A percentile compares a stretch with the other conserved stretches of the same genome.
Evolutionary conservation across 441 rosid species (phyloP).

Genomic region (Adansonia gregorii): DNA sequence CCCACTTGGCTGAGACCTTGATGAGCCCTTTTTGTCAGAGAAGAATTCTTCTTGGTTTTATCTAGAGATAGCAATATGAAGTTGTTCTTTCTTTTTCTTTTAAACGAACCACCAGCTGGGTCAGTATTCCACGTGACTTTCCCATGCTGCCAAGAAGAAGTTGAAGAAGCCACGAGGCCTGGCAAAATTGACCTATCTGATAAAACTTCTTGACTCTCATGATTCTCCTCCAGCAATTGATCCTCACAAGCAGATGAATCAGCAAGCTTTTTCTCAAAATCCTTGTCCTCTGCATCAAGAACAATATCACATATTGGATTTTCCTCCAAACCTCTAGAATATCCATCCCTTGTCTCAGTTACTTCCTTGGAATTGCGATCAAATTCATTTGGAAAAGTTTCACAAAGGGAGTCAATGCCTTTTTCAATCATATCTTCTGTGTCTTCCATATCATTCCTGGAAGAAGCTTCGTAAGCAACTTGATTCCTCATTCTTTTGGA

Average conservation of each 20-base stretch:
- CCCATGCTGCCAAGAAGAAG: constrained; percentile 32
- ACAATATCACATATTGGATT: not conserved
- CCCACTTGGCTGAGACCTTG: constrained; percentile 23
- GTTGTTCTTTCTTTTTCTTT: constrained; percentile 37
- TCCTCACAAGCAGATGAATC: constrained; percentile 20
- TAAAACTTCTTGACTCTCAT: constrained; percentile 19
- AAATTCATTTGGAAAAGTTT: constrained; percentile 15
- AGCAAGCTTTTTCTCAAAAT: constrained; percentile 30
- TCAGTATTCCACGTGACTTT: constrained; percentile 14
- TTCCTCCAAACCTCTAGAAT: not conserved
- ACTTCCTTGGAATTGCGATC: constrained; percentile 1
- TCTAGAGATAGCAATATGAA: constrained; percentile 25
- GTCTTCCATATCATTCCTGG: not conserved
- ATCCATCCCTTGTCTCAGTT: not conserved
- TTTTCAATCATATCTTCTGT: not conserved
- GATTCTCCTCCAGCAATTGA: constrained; percentile 21
- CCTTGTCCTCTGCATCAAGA: not conserved
- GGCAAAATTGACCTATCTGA: constrained; percentile 33
- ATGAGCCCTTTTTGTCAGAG: not conserved
- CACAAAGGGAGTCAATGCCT: not conserved
- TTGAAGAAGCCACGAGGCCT: constrained; percentile 39
- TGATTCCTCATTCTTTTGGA: constrained; percentile 7
- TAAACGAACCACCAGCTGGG: constrained; percentile 26
- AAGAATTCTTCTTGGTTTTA: constrained; percentile 30
- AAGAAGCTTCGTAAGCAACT: constrained; percentile 1